These are phyloP conservation scores for Aureobasidium sp. DNA, from an alignment of 2,329 filamentous ascomycete genomes.

Conservation along the genomic window DNA sequence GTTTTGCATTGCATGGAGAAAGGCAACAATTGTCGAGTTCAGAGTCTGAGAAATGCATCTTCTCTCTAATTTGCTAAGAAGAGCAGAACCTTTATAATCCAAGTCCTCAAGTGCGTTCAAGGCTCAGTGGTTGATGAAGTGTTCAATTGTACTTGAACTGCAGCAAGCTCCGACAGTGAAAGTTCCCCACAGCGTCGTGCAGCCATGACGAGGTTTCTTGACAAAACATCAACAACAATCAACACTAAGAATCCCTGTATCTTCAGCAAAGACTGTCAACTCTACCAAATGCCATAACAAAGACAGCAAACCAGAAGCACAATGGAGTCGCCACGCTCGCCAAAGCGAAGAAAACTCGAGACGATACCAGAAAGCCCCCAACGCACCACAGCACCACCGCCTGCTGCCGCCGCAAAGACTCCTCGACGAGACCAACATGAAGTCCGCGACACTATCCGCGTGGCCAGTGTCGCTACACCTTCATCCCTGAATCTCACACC, in stretches of 20 bases:
- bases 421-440: slow-evolving; percentile 8
- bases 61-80: not conserved
- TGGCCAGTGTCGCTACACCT: not conserved
- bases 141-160: not conserved
- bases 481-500: not conserved
- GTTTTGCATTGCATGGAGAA: not conserved
- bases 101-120: no score
- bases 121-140: no score
- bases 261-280: not conserved
- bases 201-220: not conserved
- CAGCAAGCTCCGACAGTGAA: not conserved
- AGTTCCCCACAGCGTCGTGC: not conserved
- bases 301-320: not conserved
- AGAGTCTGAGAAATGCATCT: not conserved
- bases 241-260: not conserved
- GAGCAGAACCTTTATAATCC: no score
- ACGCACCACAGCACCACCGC: not conserved
- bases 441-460: slow-evolving; percentile 8
- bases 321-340: slow-evolving; percentile 20
- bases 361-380: slow-evolving; percentile 13
- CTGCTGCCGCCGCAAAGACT: not conserved
- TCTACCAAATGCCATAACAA: not conserved
- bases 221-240: not conserved
- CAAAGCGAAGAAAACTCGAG: slow-evolving; percentile 27
- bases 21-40: not conserved